A percentile compares a stretch with the other conserved stretches of the same genome.
phyloP scores from a whole-genome alignment of 2,329 filamentous ascomycete species.

The Zarea fungicola region DNA sequence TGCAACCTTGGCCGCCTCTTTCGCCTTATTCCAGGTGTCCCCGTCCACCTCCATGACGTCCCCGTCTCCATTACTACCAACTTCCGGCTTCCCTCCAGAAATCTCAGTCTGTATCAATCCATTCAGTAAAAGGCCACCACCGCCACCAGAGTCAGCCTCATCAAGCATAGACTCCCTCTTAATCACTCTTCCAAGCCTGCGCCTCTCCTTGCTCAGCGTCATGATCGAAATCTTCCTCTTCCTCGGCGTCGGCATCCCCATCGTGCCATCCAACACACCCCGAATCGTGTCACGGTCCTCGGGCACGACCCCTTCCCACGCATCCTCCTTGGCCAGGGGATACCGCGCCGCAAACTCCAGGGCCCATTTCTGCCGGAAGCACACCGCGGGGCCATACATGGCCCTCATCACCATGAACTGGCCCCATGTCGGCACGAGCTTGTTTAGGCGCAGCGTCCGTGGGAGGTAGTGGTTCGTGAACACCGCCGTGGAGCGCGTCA shows the following conservation, averaged over 20 bases:
- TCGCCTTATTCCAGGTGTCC: background rate
- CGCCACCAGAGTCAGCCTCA: background rate
- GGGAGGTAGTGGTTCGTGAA: background rate
- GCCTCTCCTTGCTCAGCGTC: background rate
- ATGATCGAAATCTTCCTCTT: background rate
- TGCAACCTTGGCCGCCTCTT: background rate
- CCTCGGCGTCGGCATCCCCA: background rate
- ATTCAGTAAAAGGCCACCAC: background rate
- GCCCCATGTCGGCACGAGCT: background rate
- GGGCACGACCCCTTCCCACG: conserved; percentile 5
- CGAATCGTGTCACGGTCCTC: background rate
- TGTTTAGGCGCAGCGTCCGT: background rate
- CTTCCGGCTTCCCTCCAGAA: no score
- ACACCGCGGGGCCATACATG: conserved; percentile 8
- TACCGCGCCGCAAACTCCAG: background rate
- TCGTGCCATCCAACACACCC: background rate
- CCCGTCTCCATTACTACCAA: background rate
- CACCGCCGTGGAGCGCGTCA: background rate
- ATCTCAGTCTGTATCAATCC: background rate
- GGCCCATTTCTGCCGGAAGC: conserved; percentile 7
- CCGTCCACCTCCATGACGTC: background rate
- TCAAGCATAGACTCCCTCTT: background rate
- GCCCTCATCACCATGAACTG: conserved; percentile 2
- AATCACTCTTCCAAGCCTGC: background rate
- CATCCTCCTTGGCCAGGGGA: background rate